Percentiles rank a stretch among this genome's conserved stretches.
Conservation (phyloP, 1,284 basidiomycete genomes). For the Rhodotorula sp. region DNA sequence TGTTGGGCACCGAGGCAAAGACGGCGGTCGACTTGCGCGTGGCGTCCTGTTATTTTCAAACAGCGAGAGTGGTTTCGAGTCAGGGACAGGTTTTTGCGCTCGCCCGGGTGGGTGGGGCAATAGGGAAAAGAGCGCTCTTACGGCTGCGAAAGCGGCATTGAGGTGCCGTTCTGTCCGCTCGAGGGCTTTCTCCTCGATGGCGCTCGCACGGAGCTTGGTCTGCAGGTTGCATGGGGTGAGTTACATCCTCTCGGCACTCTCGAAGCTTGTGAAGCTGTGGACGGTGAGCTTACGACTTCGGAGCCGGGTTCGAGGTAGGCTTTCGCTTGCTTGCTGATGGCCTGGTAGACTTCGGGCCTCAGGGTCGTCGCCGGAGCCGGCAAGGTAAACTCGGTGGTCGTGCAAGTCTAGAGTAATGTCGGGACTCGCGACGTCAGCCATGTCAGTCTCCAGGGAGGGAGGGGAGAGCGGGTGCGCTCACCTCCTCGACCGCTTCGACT, state of each 20-base stretch:
- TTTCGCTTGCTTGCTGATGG: conserved; percentile 24
- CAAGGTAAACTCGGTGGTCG: conserved; percentile 8
- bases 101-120: background rate
- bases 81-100: no score
- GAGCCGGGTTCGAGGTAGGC: conserved; percentile 25
- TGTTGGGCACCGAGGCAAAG: conserved; percentile 19
- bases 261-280: no score
- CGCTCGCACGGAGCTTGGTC: conserved; percentile 19
- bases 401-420: background rate
- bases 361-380: conserved; percentile 12
- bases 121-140: background rate
- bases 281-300: background rate
- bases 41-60: background rate
- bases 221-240: background rate
- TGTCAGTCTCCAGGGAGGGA: fast-evolving
- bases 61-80: no score
- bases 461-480: background rate
- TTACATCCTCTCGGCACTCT: background rate
- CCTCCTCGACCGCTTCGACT: conserved; percentile 23
- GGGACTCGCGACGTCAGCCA: background rate
- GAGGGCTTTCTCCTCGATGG: conserved; percentile 13
- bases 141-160: conserved; percentile 18
- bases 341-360: conserved; percentile 35
- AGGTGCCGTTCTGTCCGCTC: conserved; percentile 11
- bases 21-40: conserved; percentile 10